phyloP scores from a whole-genome alignment of 352 stramenopile genomes.

The Globisporangium cystogenes region DNA sequence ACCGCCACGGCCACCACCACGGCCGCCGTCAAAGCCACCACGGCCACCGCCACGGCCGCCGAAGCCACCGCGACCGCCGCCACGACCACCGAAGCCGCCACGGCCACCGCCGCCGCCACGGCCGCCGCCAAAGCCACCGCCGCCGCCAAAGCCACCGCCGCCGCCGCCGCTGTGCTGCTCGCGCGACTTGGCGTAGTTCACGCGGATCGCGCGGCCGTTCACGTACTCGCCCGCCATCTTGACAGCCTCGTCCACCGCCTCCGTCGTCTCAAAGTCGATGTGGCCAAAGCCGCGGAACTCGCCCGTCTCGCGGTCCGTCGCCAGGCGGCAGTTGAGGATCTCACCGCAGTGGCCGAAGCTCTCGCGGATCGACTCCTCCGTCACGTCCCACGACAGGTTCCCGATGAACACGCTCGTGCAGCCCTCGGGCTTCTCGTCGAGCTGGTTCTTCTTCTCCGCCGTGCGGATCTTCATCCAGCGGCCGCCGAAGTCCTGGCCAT shows the following conservation, averaged over 20 bases:
- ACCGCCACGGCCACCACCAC: conserved; percentile 22
- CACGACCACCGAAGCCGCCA: conserved; percentile 38
- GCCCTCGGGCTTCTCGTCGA: conserved; percentile 91
- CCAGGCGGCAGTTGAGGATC: conserved; percentile 93
- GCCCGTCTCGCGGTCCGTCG: conserved; percentile 95
- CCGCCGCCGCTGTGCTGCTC: conserved; percentile 16
- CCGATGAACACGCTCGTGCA: conserved; percentile 97
- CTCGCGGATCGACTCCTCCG: conserved; percentile 92
- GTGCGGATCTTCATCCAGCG: conserved; percentile 95
- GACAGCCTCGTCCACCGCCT: conserved; percentile 90
- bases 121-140: conserved; percentile 38
- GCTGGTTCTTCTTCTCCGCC: conserved; percentile 80
- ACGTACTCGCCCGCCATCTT: conserved; percentile 92
- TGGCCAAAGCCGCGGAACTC: conserved; percentile 98
- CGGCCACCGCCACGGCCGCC: conserved; percentile 32
- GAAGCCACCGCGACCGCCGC: conserved; percentile 30
- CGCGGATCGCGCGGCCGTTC: conserved; percentile 89
- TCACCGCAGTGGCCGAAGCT: conserved; percentile 95
- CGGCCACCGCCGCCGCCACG: conserved; percentile 65
- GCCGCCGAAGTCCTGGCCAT: conserved; percentile 92
- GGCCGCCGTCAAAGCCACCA: conserved; percentile 31
- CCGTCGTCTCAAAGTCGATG: conserved; percentile 95
- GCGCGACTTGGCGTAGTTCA: conserved; percentile 93
- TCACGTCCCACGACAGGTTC: conserved; percentile 96
- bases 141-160: conserved; percentile 18